Base-by-base conservation (phyloP, 2,329 filamentous ascomycete species). In the Trichocomaceae sp. region DNA sequence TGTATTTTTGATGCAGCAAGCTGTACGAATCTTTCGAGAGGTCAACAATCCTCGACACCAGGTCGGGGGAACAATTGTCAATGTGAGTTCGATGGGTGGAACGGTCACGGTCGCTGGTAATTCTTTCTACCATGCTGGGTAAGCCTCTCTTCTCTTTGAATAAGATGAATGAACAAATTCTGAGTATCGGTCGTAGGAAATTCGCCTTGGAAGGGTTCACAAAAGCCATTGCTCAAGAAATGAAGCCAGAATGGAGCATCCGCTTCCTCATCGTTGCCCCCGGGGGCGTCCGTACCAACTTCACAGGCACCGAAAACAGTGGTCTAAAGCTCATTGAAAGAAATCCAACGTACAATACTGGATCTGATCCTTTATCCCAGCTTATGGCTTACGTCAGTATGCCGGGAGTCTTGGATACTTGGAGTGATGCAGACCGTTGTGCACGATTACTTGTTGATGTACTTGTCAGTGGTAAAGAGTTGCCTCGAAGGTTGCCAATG, bases 141-240 rank as follows among this genome's bases (percentile, higher is more conserved):
- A 50, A 51, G 53, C 13, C 29, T 20, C 8, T 12, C 6, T 5
- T 1, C 9, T 44, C 13, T 22, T 23, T 44, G 17, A n/a, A n/a
- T n/a, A n/a, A 13, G 9, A 17, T n/a, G 5, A 8, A 23, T n/a
- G 3, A n/a, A 3, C n/a, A 50, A 15, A 13, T 15, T 46, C n/a
- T n/a, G n/a, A n/a, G n/a, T 31, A 31, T 33, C 41, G 19, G 37
- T 49, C 9, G 26, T 23, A 66, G 65, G 50, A 78, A 78, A 62
- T 77, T 75, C 53, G 75, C 73, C 0, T 60, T 77, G 9, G 75
- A 77, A 58, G 77, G 76, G 0, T 78, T 73, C 58, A 77, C 77
- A 0, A 75, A 79, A 57, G 66, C 71, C 0, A 59, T 79, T 0
- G 65, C 69, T 0, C 74, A 72, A 58, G 77, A 79, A 61, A 56